phyloP scores from a whole-genome alignment of 768 basidiomycete species.

The Mrakia hoshinonis region DNA sequence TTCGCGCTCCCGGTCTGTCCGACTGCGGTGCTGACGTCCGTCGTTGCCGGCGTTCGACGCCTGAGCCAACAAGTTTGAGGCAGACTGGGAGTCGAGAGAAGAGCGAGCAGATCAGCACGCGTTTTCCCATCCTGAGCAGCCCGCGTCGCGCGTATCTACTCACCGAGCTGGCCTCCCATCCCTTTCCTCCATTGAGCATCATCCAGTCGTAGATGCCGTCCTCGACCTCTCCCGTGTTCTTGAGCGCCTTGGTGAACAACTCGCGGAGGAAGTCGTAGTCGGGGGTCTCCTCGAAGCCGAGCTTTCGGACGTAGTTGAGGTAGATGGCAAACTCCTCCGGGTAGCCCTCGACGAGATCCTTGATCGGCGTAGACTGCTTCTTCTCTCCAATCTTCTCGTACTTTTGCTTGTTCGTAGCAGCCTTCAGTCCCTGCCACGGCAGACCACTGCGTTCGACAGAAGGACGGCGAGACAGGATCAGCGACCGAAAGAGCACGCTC shows the following conservation, averaged over 20 bases:
- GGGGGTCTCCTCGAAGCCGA: slow-evolving; percentile 97
- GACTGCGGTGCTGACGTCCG: slow-evolving; percentile 24
- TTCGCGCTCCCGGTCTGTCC: slow-evolving; percentile 29
- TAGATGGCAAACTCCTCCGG: slow-evolving; percentile 99
- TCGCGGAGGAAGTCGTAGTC: slow-evolving; percentile 98
- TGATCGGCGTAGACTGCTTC: slow-evolving; percentile 94
- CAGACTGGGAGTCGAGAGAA: slow-evolving; percentile 11
- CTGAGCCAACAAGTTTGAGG: slow-evolving; percentile 23
- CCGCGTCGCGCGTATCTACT: slow-evolving; percentile 35
- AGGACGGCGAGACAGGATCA: background rate
- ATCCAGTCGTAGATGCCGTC: slow-evolving; percentile 98
- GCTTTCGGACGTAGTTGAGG: slow-evolving; percentile 95
- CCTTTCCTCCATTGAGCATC: slow-evolving; percentile 78
- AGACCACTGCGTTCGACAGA: slow-evolving; percentile 49
- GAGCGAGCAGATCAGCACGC: background rate
- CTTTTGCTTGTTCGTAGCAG: slow-evolving; percentile 99
- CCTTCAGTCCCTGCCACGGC: slow-evolving; percentile 98
- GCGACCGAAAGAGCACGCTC: background rate
- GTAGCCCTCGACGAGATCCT: slow-evolving; percentile 90
- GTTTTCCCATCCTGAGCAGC: background rate
- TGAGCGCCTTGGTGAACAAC: slow-evolving; percentile 85
- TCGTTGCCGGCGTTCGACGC: slow-evolving; percentile 19
- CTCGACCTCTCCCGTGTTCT: slow-evolving; percentile 79
- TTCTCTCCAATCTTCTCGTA: slow-evolving; percentile 99
- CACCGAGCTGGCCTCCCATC: slow-evolving; percentile 81